Conservation (phyloP, 1,284 basidiomycete species). For the Cutaneotrichosporon spelunceum region DNA sequence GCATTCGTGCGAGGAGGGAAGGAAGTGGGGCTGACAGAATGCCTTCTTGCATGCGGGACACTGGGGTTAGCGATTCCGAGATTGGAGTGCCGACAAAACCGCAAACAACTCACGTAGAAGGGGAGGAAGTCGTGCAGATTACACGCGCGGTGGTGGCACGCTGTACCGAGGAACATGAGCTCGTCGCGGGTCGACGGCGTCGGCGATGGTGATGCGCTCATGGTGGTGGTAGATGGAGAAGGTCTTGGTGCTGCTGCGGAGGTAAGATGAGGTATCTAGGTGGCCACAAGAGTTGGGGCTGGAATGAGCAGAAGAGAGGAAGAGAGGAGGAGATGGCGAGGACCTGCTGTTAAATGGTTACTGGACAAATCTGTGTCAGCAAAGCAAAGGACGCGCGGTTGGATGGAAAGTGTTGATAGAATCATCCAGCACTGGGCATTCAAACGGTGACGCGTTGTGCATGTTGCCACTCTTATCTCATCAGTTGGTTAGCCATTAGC, state of each 20-base stretch:
- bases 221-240: conserved; percentile 1
- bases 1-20: conserved; percentile 45
- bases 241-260: background rate
- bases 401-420: background rate
- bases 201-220: conserved; percentile 18
- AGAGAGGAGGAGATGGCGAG: background rate
- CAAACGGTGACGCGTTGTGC: background rate
- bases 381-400: background rate
- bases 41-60: conserved; percentile 50
- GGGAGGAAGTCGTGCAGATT: conserved; percentile 51
- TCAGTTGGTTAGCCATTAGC: background rate
- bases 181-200: conserved; percentile 27
- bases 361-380: background rate
- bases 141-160: conserved; percentile 48
- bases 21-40: conserved; percentile 51
- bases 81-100: too few species aligned
- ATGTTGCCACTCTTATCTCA: background rate
- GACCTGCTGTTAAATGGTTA: background rate
- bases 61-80: conserved; percentile 22
- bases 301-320: background rate
- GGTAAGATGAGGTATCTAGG: background rate
- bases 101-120: conserved; percentile 46
- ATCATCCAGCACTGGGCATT: background rate
- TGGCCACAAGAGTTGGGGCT: background rate
- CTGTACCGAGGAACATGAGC: conserved; percentile 49